phyloP scores from a whole-genome alignment of 1,284 basidiomycete species.

The Ceratobasidium sp. region DNA sequence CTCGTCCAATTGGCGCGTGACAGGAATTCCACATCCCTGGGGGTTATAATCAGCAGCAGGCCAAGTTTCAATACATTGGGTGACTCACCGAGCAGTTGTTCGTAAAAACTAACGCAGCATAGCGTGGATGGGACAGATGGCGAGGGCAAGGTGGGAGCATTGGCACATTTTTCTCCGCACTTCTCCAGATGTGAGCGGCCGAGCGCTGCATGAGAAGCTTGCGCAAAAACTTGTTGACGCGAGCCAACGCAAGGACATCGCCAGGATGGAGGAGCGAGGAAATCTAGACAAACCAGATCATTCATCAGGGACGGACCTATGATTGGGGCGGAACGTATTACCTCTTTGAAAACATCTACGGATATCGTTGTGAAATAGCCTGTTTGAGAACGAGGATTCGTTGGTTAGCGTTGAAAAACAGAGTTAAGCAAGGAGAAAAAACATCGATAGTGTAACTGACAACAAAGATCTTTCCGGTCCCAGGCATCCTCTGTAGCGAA shows the following conservation, averaged over 20 bases:
- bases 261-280: constrained; percentile 20
- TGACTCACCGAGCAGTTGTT: constrained; percentile 38
- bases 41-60: background rate
- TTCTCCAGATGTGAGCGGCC: constrained; percentile 36
- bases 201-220: constrained; percentile 34
- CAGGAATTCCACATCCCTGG: constrained; percentile 20
- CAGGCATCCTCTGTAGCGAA: too few relatives aligned
- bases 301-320: background rate
- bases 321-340: background rate
- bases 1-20: constrained; percentile 31
- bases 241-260: constrained; percentile 32
- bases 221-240: constrained; percentile 34
- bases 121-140: constrained; percentile 25
- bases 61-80: background rate
- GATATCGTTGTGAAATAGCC: constrained; percentile 20
- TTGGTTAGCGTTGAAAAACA: background rate
- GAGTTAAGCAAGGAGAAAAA: too few relatives aligned
- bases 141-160: constrained; percentile 40
- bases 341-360: constrained; percentile 41
- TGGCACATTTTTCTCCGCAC: constrained; percentile 30
- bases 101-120: constrained; percentile 38
- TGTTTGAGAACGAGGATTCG: background rate
- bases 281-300: constrained; percentile 6
- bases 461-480: too few relatives aligned
- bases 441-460: too few relatives aligned